phyloP scores from a whole-genome alignment of 1,139 yeast genomes.

The Insectozyma bohioensis region DNA sequence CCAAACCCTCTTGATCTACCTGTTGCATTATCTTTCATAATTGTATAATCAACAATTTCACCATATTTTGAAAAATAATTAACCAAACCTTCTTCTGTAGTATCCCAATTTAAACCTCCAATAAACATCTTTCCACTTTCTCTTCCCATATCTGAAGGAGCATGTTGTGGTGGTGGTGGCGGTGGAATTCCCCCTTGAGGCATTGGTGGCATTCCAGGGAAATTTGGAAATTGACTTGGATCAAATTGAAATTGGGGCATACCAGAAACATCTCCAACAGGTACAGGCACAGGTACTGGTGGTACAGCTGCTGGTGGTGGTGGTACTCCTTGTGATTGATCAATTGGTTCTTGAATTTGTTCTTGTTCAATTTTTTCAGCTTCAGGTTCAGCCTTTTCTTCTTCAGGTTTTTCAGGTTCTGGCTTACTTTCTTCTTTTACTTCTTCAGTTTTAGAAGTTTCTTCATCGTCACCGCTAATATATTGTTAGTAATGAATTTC shows the following conservation, averaged over 20 bases:
- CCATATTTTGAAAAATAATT: slow-evolving; percentile 90
- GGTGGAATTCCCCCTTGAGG: slow-evolving; percentile 11
- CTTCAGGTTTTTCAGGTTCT: slow-evolving; percentile 10
- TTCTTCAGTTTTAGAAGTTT: slow-evolving; percentile 12
- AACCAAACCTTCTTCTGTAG: slow-evolving; percentile 81
- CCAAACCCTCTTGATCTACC: slow-evolving; percentile 98
- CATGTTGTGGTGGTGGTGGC: slow-evolving; percentile 17
- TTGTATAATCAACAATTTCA: slow-evolving; percentile 83
- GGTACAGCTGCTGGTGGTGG: slow-evolving; percentile 6
- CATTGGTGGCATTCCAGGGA: slow-evolving; percentile 19
- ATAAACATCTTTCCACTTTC: slow-evolving; percentile 90
- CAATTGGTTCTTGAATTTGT: slow-evolving; percentile 3
- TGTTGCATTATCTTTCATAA: slow-evolving; percentile 87
- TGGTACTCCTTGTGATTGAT: slow-evolving; percentile 1
- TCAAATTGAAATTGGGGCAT: slow-evolving; percentile 11
- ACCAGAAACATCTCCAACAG: no score
- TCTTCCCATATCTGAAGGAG: slow-evolving; percentile 41
- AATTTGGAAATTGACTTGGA: slow-evolving; percentile 14
- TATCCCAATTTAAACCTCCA: slow-evolving; percentile 99
- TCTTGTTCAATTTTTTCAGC: slow-evolving; percentile 8
- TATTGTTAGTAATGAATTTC: slow-evolving; percentile 4
- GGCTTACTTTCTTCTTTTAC: slow-evolving; percentile 11
- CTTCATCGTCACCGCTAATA: slow-evolving; percentile 21
- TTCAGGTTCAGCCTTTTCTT: slow-evolving; percentile 9
- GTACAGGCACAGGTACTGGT: no score